Evolutionary conservation across 495 filamentous ascomycete species (phyloP).

Genomic region (Daldinia grandis): DNA sequence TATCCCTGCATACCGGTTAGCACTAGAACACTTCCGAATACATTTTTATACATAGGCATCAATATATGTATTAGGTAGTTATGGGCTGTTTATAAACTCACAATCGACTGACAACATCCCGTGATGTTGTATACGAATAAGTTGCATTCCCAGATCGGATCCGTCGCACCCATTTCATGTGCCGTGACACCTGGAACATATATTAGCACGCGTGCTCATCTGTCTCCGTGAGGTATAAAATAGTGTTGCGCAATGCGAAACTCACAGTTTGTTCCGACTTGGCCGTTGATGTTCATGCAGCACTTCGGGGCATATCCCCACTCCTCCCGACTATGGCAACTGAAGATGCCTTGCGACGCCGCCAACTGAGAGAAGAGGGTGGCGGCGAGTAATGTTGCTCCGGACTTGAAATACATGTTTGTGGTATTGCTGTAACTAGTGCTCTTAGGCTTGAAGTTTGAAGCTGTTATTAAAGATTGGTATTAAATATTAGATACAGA

Average conservation of each 20-base stretch:
- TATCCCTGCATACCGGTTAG: conserved; percentile 32
- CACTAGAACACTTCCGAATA: background rate
- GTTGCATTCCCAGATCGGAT: conserved; percentile 45
- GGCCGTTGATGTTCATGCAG: conserved; percentile 43
- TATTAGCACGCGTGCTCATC: background rate
- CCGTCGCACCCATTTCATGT: conserved; percentile 37
- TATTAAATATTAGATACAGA: background rate
- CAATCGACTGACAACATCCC: conserved; percentile 44
- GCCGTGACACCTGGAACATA: conserved; percentile 33
- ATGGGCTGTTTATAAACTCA: conserved; percentile 16
- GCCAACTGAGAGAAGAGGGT: conserved; percentile 27
- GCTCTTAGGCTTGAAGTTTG: background rate
- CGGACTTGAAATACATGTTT: conserved; percentile 27
- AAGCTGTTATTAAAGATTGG: background rate
- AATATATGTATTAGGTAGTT: background rate
- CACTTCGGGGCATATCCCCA: conserved; percentile 42
- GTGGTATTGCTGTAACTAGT: no score
- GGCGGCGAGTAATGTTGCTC: conserved; percentile 20
- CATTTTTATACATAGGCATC: background rate
- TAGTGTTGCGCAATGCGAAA: background rate
- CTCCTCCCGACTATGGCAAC: conserved; percentile 30
- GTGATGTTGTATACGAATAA: conserved; percentile 46
- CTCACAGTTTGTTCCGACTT: conserved; percentile 45
- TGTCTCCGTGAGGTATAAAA: background rate
- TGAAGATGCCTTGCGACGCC: conserved; percentile 31